These are phyloP conservation scores for Myxozyma melibiosi DNA, from an alignment of 805 yeast genomes.

Conservation along the genomic window DNA sequence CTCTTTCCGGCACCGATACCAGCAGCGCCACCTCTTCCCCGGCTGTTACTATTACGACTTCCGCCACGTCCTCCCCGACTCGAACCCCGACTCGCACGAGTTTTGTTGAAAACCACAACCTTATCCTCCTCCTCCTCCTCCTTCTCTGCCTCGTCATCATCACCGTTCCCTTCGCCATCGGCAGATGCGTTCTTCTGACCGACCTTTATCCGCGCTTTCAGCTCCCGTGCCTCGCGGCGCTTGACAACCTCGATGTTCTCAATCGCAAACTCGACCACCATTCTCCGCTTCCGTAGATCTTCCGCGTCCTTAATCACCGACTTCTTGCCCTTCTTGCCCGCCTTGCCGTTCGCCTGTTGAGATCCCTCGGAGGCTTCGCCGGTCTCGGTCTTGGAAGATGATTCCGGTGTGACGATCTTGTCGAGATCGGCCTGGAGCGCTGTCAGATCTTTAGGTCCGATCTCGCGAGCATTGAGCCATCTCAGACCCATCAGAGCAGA, in stretches of 20 bases:
- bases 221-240: conserved; percentile 70
- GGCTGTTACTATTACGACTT: neutral
- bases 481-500: conserved; percentile 93
- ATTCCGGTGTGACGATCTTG: conserved; percentile 43
- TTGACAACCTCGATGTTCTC: conserved; percentile 93
- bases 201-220: neutral
- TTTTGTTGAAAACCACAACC: neutral
- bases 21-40: neutral
- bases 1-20: neutral
- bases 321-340: neutral
- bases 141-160: neutral
- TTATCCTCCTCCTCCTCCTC: conserved; percentile 3
- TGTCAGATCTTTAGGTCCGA: conserved; percentile 41
- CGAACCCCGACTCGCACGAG: neutral
- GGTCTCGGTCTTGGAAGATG: conserved; percentile 37
- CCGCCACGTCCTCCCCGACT: neutral
- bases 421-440: conserved; percentile 48
- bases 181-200: conserved; percentile 4
- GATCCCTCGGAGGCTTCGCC: conserved; percentile 36
- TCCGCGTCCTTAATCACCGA: conserved; percentile 25
- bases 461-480: conserved; percentile 94
- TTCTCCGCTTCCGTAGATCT: conserved; percentile 60
- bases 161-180: neutral
- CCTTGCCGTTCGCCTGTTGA: conserved; percentile 24
- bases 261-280: conserved; percentile 93